Base-by-base conservation (phyloP, 768 basidiomycete genomes). In the Russula foetens region DNA sequence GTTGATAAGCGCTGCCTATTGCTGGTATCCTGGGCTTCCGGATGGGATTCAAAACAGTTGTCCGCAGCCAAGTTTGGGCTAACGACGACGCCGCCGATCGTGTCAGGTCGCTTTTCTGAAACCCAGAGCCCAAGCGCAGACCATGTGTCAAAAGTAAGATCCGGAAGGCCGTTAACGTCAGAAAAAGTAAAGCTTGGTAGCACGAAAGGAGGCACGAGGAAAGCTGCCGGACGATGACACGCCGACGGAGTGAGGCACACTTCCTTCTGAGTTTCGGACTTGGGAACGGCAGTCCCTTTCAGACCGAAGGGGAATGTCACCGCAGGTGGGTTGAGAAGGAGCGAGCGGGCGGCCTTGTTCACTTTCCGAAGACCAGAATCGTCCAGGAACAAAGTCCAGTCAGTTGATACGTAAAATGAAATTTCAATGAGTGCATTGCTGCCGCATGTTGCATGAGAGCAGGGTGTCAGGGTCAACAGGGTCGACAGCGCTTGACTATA, bases 181-280 rank as follows among this genome's bases (percentile, higher is more conserved):
- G 66, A 71, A 48, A 69, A 63, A 33, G 65, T 67, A 21, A 68
- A 54, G 1, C 71, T 60, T 11, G 79, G 79, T 31, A 81, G 63
- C 7, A 84, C 72, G 62, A 88, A 83, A 2, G 87, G 87, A 17
- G 88, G 88, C 3, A 81, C 67, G 2, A 89, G 72, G 69, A 80
- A 83, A 4, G 73, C 68, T 3, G 80, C 83, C 26, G 76, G 69
- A 31, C 74, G 75, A 23, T 72, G 67, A 8, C 62, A 59, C 0
- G 67, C 66, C 9, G 72, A 70, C 6, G 74, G 68, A n/a, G 63
- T 53, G 45, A 77, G 23, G 51, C 67, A 68, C 26, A 23, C 14
- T 33, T 28, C 43, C 14, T 45, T 33, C 7, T 39, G 58, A 15
- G 21, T 44, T 43, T 49, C 33, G 5, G 39, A n/a, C 17, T 9